Percentiles rank a stretch among this genome's conserved stretches.
phyloP scores from a whole-genome alignment of 805 yeast species.

The Sporopachydermia quercuum region DNA sequence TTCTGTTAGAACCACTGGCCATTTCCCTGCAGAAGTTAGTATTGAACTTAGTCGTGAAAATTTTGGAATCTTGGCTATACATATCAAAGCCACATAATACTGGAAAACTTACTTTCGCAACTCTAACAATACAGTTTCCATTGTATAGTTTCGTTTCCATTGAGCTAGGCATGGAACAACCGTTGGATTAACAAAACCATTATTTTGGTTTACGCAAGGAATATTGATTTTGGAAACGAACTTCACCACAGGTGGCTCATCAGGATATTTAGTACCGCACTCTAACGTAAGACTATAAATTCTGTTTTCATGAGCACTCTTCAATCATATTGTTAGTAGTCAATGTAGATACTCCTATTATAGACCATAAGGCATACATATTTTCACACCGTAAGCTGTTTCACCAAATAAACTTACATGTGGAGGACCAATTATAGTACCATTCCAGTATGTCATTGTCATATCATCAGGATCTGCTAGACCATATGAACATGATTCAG shows the following conservation, averaged over 20 bases:
- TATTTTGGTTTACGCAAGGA: slow-evolving; percentile 67
- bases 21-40: slow-evolving; percentile 31
- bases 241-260: slow-evolving; percentile 68
- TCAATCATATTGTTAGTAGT: slow-evolving; percentile 4
- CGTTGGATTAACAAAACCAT: slow-evolving; percentile 36
- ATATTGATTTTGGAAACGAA: slow-evolving; percentile 78
- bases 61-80: too few relatives aligned
- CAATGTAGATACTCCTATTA: too few relatives aligned
- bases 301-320: slow-evolving; percentile 75
- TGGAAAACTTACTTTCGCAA: slow-evolving; percentile 38
- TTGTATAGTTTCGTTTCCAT: slow-evolving; percentile 85
- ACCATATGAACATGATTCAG: slow-evolving; percentile 94
- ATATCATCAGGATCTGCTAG: slow-evolving; percentile 82
- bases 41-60: too few relatives aligned
- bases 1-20: slow-evolving; percentile 74
- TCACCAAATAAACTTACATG: too few relatives aligned
- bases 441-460: slow-evolving; percentile 92
- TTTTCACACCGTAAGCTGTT: too few relatives aligned
- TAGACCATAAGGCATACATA: too few relatives aligned
- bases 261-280: slow-evolving; percentile 81
- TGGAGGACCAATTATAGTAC: slow-evolving; percentile 96
- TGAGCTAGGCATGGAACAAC: slow-evolving; percentile 54
- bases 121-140: slow-evolving; percentile 87
- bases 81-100: neutral
- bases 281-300: slow-evolving; percentile 71